phyloP scores from a whole-genome alignment of 2,329 filamentous ascomycete genomes.

The Rhynchosporium graminicola region DNA sequence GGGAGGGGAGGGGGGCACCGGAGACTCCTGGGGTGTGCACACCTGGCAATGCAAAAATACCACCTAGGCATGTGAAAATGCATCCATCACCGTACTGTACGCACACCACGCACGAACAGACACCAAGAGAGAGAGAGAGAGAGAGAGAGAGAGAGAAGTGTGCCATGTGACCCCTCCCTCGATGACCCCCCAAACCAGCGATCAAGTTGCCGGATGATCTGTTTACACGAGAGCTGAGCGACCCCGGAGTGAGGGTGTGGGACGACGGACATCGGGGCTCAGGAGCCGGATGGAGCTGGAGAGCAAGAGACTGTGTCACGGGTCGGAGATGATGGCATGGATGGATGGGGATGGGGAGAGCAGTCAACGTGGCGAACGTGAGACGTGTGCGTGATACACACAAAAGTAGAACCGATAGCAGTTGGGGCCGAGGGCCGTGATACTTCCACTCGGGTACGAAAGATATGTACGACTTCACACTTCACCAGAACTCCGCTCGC shows the following conservation, averaged over 20 bases:
- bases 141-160: neutral
- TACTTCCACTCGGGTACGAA: no score
- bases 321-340: neutral
- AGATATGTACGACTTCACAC: neutral
- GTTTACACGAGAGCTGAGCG: conserved; percentile 1
- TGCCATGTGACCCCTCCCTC: conserved; percentile 1
- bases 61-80: conserved; percentile 3
- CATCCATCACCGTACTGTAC: neutral
- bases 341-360: neutral
- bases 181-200: neutral
- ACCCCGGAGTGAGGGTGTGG: neutral
- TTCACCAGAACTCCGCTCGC: no score
- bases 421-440: no score
- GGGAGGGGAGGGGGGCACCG: neutral
- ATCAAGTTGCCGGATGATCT: conserved; percentile 1
- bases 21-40: neutral
- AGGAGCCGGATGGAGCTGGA: neutral
- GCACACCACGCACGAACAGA: neutral
- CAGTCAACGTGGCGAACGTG: conserved; percentile 4
- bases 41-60: neutral
- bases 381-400: conserved; percentile 4
- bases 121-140: neutral
- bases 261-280: neutral
- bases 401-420: neutral
- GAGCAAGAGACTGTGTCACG: neutral